Conservation (phyloP, 495 filamentous ascomycete species). For the Penicillium malachiteum region DNA sequence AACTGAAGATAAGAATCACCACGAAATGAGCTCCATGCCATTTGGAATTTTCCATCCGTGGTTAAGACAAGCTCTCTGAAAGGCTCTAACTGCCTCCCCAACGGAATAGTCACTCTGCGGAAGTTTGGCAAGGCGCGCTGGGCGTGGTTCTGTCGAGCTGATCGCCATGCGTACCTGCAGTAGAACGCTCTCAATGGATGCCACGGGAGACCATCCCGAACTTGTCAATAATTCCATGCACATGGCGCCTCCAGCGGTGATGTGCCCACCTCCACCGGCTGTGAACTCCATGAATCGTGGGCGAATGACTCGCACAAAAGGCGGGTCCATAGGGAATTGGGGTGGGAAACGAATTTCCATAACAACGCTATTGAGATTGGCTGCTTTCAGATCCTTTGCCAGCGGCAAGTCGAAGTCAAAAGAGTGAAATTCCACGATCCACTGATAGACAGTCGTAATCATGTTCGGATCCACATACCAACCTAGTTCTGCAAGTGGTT, state of each 20-base stretch:
- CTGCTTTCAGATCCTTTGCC: constrained; percentile 68
- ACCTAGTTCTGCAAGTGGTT: constrained; percentile 68
- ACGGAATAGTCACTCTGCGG: constrained; percentile 57
- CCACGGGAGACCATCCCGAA: constrained; percentile 73
- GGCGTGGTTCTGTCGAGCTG: constrained; percentile 62
- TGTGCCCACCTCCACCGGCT: constrained; percentile 80
- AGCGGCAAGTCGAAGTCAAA: constrained; percentile 71
- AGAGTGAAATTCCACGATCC: constrained; percentile 88
- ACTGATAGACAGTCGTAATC: constrained; percentile 78
- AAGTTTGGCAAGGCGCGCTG: constrained; percentile 58
- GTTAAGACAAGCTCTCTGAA: constrained; percentile 57
- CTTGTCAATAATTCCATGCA: constrained; percentile 92
- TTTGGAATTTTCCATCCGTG: constrained; percentile 66
- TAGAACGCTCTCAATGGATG: constrained; percentile 74
- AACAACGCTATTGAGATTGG: constrained; percentile 63
- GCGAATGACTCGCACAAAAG: constrained; percentile 81
- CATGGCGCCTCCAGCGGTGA: constrained; percentile 83
- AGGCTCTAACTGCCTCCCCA: constrained; percentile 72
- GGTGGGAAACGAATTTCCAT: constrained; percentile 78
- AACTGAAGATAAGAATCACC: too few species aligned
- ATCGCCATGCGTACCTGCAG: constrained; percentile 82
- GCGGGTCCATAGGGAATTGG: constrained; percentile 74
- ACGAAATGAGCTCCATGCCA: too few species aligned
- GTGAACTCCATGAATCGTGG: constrained; percentile 74
- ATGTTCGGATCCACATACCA: constrained; percentile 73